Base-by-base conservation (phyloP, 2,329 filamentous ascomycete species). In the Apiospora marii region DNA sequence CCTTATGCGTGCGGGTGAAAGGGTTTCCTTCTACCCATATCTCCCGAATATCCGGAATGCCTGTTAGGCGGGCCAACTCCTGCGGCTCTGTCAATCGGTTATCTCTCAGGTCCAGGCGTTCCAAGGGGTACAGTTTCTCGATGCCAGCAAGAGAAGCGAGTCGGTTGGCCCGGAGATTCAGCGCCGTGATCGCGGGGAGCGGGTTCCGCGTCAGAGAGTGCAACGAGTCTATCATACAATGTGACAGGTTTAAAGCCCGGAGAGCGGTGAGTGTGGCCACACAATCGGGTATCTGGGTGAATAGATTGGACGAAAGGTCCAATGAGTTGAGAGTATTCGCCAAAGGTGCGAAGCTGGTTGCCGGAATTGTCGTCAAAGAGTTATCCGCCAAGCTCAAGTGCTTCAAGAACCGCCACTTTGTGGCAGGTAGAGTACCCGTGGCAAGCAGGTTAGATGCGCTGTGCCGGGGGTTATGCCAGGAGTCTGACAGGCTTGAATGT, bases 211-310 rank as follows among this genome's bases (percentile, higher is more conserved):
- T 92, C 58, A 99, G 86, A 1, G 96, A 98, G 78, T 97, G 93
- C 72, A 99, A 87, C 22, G 95, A 96, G 77, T 96, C 94, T 75
- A 99, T 98, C 95, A 98, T 98, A 87, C 96, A 98, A 79, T 97
- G 93, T 4, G 96, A 97, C 37, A 99, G 87, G 79, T 99, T 98
- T 71, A 99, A 85, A 34, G 96, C 95, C 75, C 95, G 92, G n/a
- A 99, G 88, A 41, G 94, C 92, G 27, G 94, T 95, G 72, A 99
- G 86, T 13, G 91, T 93, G 16, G 95, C 93, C 72, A 99, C 85
- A 78, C 94, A 96, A 81, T 98, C 96, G 0, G 96, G 96, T 71
- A 98, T 93, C 81, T 98, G 94, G n/a, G 91, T 92, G 82, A 99
- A 97, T 44, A 98, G 90, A 79, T 99, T 99, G 69, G 91, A 92